These are phyloP conservation scores for Phaeosphaeriaceae sp. DNA, from an alignment of 2,329 filamentous ascomycete genomes.

Conservation along the genomic window DNA sequence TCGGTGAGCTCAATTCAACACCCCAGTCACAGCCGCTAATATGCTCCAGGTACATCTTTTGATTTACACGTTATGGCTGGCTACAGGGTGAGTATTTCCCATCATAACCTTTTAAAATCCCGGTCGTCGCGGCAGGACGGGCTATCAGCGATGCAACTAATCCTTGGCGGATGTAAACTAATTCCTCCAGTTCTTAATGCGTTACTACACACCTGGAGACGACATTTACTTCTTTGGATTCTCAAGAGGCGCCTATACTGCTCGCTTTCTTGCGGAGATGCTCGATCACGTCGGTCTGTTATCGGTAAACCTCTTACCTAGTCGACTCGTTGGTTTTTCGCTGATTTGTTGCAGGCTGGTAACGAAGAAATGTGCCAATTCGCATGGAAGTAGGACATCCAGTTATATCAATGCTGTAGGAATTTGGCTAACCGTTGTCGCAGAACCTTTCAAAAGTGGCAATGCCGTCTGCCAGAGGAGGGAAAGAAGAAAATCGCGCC, in stretches of 20 bases:
- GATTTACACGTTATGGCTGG: conserved; percentile 84
- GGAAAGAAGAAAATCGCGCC: conserved; percentile 39
- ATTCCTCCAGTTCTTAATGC: conserved; percentile 52
- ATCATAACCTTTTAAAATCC: neutral
- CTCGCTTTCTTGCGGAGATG: conserved; percentile 74
- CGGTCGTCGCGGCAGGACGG: neutral
- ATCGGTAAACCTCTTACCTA: conserved; percentile 48
- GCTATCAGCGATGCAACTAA: neutral
- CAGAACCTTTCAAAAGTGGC: conserved; percentile 74
- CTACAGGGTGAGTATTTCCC: conserved; percentile 69
- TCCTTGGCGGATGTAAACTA: too few species aligned
- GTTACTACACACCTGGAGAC: conserved; percentile 56
- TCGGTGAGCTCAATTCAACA: conserved; percentile 47
- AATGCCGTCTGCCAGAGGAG: conserved; percentile 58
- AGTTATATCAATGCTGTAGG: neutral
- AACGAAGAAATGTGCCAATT: conserved; percentile 88
- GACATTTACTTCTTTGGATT: conserved; percentile 60
- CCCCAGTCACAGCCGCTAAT: conserved; percentile 5
- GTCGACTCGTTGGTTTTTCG: neutral
- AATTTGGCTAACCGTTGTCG: neutral
- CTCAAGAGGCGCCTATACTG: conserved; percentile 59
- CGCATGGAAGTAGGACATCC: conserved; percentile 69
- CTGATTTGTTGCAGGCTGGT: conserved; percentile 59
- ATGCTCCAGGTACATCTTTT: conserved; percentile 70
- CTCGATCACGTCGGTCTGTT: conserved; percentile 81